phyloP scores from a whole-genome alignment of 805 yeast genomes.

The Zygosaccharomyces kombuchaensis region DNA sequence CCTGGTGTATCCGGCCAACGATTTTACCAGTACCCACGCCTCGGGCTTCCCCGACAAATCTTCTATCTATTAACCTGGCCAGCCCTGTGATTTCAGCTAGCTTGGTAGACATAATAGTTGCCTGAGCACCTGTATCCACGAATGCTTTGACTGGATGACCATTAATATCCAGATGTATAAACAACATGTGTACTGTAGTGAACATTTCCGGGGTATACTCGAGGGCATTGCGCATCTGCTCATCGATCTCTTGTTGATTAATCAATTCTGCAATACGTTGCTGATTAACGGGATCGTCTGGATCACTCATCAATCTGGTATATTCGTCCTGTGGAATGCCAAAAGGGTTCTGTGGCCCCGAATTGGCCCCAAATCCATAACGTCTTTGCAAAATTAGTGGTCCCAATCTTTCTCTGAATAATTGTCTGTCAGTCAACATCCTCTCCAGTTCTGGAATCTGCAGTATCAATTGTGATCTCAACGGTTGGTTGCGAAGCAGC shows the following conservation, averaged over 20 bases:
- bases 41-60: conserved; percentile 76
- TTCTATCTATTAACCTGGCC: conserved; percentile 66
- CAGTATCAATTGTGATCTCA: conserved; percentile 35
- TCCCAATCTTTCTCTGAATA: conserved; percentile 43
- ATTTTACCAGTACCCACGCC: conserved; percentile 87
- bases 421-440: conserved; percentile 44
- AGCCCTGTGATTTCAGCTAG: conserved; percentile 73
- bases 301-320: conserved; percentile 51
- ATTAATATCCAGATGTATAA: conserved; percentile 71
- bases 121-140: conserved; percentile 95
- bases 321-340: conserved; percentile 47
- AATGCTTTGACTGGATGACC: conserved; percentile 83
- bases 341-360: conserved; percentile 21
- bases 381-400: conserved; percentile 36
- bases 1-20: conserved; percentile 82
- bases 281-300: conserved; percentile 68
- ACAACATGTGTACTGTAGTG: conserved; percentile 77
- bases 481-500: conserved; percentile 40
- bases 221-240: conserved; percentile 71
- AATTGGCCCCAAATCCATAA: conserved; percentile 10
- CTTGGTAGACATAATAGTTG: conserved; percentile 73
- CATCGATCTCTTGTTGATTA: conserved; percentile 69
- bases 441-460: conserved; percentile 47
- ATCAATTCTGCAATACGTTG: conserved; percentile 61
- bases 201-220: conserved; percentile 91